These are phyloP conservation scores for Raffaelea ambrosiae DNA, from an alignment of 2,329 filamentous ascomycete genomes.

Conservation along the genomic window DNA sequence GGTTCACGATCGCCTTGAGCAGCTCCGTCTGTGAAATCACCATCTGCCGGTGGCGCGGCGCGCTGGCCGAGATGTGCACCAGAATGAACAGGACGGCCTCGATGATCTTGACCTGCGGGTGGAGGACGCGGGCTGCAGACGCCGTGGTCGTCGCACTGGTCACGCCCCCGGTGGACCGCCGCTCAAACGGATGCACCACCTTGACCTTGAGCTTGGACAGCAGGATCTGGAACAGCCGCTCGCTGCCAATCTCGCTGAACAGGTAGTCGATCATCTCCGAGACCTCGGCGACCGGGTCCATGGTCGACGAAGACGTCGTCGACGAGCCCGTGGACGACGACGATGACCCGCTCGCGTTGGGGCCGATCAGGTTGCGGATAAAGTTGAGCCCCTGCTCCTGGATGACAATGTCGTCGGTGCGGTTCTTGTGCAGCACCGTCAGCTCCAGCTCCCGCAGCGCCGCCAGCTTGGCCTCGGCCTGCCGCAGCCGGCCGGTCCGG, in stretches of 20 bases:
- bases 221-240: slow-evolving; percentile 73
- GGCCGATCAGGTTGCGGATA: slow-evolving; percentile 74
- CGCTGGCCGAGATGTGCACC: slow-evolving; percentile 79
- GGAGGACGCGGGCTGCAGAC: slow-evolving; percentile 31
- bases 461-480: slow-evolving; percentile 40
- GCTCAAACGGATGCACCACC: slow-evolving; percentile 43
- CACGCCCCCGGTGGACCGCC: slow-evolving; percentile 17
- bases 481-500: slow-evolving; percentile 33
- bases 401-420: slow-evolving; percentile 71
- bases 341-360: background rate
- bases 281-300: slow-evolving; percentile 42
- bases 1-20: slow-evolving; percentile 61
- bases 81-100: slow-evolving; percentile 72
- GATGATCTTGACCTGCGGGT: slow-evolving; percentile 62
- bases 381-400: slow-evolving; percentile 89
- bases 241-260: slow-evolving; percentile 65
- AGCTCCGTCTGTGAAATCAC: slow-evolving; percentile 70
- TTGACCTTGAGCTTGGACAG: slow-evolving; percentile 65
- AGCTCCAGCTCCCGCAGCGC: slow-evolving; percentile 57
- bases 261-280: slow-evolving; percentile 78
- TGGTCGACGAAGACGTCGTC: slow-evolving; percentile 32
- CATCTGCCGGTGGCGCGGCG: slow-evolving; percentile 67
- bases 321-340: slow-evolving; percentile 19
- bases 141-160: background rate
- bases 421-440: slow-evolving; percentile 57